Evolutionary conservation across 768 basidiomycete species (phyloP), one percentile per base, ranked within the genome.

Genomic region (Kondoa malvinella): DNA sequence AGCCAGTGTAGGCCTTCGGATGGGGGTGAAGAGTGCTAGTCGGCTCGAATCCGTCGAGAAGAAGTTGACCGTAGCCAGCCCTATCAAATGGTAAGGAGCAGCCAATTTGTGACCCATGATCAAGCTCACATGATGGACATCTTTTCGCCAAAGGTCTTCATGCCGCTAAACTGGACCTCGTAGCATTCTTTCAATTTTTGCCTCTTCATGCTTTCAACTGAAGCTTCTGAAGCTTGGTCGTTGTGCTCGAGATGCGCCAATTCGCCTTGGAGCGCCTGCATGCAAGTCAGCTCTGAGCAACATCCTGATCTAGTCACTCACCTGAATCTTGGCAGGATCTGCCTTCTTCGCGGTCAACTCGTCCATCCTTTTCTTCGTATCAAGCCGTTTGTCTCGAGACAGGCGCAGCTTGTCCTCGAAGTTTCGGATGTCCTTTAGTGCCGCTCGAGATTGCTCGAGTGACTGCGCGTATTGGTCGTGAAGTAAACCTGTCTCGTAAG

Each of bases 401-500:
- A 17, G 8, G 50, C 16, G 34, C 57, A 58, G 58, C 56, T 66
- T 57, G 65, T 73, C 72, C 65, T 74, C 74, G 30, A 70, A 71
- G 69, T 74, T 74, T 69, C 74, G 71, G 17, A 74, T 69, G 34
- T 74, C 73, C 60, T 74, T 74, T 32, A 74, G 62, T 3, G 68
- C 17, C 4, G 32, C 27, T 3, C 73, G 57, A 17, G 61, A 8
- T 40, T 70, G 34, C 29, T 72, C 72, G 32, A 74, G 4, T 12
- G 56, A 26, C 29, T 67, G 61, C 1, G 60, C 60, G 16, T 70
- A 68, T 17, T 61, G 61, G 3, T 68, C 68, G 17, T 57, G 56
- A n/a, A 73, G 12, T 60, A 71, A 72, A 31, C 67, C 70, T n/a
- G 16, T 4, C 64, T 70, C 65, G 64, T 56, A 74, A 12, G 56